Evolutionary conservation across 768 basidiomycete genomes (phyloP), one percentile per base, ranked within the genome.

Genomic region (Phaffia australis): DNA sequence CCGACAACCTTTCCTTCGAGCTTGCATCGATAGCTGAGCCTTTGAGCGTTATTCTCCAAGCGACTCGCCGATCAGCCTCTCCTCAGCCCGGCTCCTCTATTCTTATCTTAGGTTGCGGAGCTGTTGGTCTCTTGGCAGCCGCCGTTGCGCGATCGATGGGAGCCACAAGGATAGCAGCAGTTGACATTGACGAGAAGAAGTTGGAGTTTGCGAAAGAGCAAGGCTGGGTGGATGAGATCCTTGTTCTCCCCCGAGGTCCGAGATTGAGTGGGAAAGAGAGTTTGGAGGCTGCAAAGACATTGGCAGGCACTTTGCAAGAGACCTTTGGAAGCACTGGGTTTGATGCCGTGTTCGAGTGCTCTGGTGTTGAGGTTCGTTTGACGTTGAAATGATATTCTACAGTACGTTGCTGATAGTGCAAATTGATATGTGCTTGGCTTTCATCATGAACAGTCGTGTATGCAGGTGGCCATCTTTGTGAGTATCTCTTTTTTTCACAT

Each of bases 281-380:
- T 70, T 50, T 69, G 25, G 67, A 69, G 32, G 67, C 50, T 3
- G 67, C 67, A 15, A 69, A 69, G 67, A 52, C 6, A 18, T 51
- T 64, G 79, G 82, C 9, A 51, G 73, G 75, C 9, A 81, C 83
- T 7, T 79, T 89, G 65, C 73, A 78, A 58, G 75, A 79, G 62
- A 21, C 50, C 50, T 87, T 89, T 73, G 71, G 69, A 46, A 69
- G 14, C 21, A 85, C 89, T 30, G 94, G 94, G 35, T 94, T 90
- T 77, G 91, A 95, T 75, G 80, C 88, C 73, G 86, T 97, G 58
- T 88, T 93, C 73, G 93, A 98, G 76, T 98, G 93, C 77, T 92
- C 91, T 16, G 93, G 93, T 69, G 90, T 89, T 1, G 91, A 94
- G 76, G 81, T 84, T 47, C 89, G 88, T 74, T 89, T 94, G 74